Conservation (phyloP, 495 filamentous ascomycete genomes). For the Talaromyces liani region DNA sequence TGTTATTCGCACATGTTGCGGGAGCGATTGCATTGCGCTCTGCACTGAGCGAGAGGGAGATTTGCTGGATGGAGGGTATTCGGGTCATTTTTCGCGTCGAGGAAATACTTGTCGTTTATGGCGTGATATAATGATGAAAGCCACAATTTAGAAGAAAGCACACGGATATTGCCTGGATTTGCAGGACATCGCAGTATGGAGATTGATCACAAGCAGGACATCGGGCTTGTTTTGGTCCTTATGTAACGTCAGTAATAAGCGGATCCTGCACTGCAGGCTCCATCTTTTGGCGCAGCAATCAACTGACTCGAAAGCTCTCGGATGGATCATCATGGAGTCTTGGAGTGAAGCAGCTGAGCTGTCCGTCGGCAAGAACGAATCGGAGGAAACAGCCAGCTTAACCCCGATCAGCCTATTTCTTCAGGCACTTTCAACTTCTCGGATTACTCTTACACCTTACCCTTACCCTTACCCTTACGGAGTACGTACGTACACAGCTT, state of each 20-base stretch:
- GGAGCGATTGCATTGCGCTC: slow-evolving; percentile 1
- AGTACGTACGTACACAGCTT: background rate
- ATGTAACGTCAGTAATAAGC: background rate
- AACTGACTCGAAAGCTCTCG: background rate
- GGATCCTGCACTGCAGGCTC: background rate
- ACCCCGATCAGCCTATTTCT: background rate
- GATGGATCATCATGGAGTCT: background rate
- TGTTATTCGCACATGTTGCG: background rate
- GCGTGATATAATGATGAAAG: background rate
- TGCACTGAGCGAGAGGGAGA: slow-evolving; percentile 1
- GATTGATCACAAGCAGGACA: background rate
- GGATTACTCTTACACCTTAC: background rate
- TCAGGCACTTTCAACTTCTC: background rate
- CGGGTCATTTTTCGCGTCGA: background rate
- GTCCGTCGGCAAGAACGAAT: background rate
- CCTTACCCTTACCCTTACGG: background rate
- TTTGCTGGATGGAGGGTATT: background rate
- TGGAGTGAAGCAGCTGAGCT: background rate
- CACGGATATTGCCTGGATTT: background rate
- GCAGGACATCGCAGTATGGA: background rate
- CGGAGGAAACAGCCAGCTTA: background rate
- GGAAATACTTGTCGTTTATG: background rate
- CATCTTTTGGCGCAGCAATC: background rate
- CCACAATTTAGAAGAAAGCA: background rate
- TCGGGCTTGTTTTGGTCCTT: background rate